Percentiles rank a stretch among this genome's conserved stretches.
Conservation (phyloP, 306 rosid genomes). For the Vachellia pachyceras region DNA sequence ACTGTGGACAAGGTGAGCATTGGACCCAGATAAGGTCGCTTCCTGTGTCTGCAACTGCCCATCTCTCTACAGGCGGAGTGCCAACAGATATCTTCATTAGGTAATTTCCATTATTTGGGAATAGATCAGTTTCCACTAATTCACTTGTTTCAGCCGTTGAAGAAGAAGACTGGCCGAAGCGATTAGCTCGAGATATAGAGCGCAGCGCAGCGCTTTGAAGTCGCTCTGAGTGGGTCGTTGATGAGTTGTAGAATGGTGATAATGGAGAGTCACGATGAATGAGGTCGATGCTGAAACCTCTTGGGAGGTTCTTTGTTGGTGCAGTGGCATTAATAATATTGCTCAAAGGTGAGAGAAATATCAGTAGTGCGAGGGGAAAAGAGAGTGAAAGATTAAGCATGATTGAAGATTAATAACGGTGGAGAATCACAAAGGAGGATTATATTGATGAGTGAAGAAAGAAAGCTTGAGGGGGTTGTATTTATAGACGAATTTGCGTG, state of each 20-base stretch:
- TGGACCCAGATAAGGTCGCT: constrained; percentile 45
- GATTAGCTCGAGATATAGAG: neutral
- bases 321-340: neutral
- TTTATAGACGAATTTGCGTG: too few species aligned
- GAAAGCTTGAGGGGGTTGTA: too few species aligned
- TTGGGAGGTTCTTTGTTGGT: too few species aligned
- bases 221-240: constrained; percentile 1
- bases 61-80: constrained; percentile 36
- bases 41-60: constrained; percentile 38
- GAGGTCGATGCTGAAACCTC: constrained; percentile 34
- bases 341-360: neutral
- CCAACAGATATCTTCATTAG: constrained; percentile 39
- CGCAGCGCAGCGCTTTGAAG: constrained; percentile 5
- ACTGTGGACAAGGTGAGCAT: constrained; percentile 26
- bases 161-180: neutral
- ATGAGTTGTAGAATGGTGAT: constrained; percentile 37
- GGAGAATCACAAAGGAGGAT: too few species aligned
- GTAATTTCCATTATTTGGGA: constrained; percentile 22
- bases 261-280: constrained; percentile 38
- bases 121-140: neutral
- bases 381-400: too few species aligned
- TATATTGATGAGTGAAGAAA: too few species aligned
- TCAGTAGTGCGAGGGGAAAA: too few species aligned
- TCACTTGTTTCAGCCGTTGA: neutral
- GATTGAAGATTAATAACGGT: too few species aligned